Evolutionary conservation across 192 early-diverging fungal species (phyloP).

Genomic region (Backusella morwellensis): DNA sequence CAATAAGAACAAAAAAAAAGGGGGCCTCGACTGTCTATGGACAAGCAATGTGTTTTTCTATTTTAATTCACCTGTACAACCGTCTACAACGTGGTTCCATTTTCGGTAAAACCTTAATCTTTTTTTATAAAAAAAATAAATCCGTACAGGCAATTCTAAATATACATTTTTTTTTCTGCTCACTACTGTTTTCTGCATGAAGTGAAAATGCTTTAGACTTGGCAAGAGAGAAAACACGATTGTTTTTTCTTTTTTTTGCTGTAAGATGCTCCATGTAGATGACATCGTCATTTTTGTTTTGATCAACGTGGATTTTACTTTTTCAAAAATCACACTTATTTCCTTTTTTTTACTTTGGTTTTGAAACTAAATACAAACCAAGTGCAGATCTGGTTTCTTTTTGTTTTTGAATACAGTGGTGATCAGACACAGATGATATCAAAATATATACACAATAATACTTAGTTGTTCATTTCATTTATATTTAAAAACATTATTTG

Average conservation of each 20-base stretch:
- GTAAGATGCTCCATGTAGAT: background rate
- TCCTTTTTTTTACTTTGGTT: background rate
- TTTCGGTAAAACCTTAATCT: slow-evolving; percentile 5
- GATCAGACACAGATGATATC: background rate
- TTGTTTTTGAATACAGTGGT: no score
- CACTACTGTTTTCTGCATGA: background rate
- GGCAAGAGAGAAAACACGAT: background rate
- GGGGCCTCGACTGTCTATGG: background rate
- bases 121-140: background rate
- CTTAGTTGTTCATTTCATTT: background rate
- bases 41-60: background rate
- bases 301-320: background rate
- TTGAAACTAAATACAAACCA: background rate
- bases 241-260: background rate
- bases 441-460: background rate
- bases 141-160: background rate
- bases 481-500: background rate
- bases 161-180: background rate
- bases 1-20: background rate
- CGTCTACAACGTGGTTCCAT: background rate
- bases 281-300: background rate
- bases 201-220: background rate
- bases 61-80: background rate
- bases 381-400: background rate
- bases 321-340: background rate